Percentiles rank a stretch among this genome's conserved stretches.
Evolutionary conservation across 257 asterid genomes (phyloP).

Genomic region (Scutellaria baicalensis): DNA sequence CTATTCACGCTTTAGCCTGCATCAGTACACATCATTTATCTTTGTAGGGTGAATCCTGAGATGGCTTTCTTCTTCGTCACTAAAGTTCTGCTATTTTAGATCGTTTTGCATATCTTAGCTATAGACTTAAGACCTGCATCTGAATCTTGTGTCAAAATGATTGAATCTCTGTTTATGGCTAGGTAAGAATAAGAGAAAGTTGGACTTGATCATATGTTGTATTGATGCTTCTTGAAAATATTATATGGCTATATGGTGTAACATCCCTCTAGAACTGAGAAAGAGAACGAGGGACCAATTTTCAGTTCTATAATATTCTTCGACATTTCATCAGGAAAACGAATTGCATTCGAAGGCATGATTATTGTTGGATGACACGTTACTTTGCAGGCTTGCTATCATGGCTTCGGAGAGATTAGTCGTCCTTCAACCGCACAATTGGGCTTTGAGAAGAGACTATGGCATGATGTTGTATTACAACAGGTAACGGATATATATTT

Average conservation of each 20-base stretch:
- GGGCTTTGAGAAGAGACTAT: conserved; percentile 80
- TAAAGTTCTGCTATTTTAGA: background rate
- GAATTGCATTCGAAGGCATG: conserved; percentile 2
- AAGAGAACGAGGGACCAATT: background rate
- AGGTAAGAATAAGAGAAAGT: background rate
- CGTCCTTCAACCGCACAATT: conserved; percentile 82
- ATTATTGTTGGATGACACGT: conserved; percentile 22
- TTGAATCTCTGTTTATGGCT: background rate
- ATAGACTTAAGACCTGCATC: background rate
- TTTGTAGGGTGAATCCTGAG: background rate
- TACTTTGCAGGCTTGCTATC: conserved; percentile 70
- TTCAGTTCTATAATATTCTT: background rate
- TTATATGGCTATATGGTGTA: background rate
- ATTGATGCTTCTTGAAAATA: background rate
- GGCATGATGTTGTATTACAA: conserved; percentile 90
- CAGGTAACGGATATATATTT: conserved; percentile 34
- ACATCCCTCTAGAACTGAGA: background rate
- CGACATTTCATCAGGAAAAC: background rate
- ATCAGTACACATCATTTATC: background rate
- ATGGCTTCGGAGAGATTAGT: conserved; percentile 91
- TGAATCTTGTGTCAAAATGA: background rate
- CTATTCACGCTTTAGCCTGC: no score
- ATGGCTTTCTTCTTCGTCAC: background rate
- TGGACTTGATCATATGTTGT: background rate
- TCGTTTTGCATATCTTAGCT: background rate